These are phyloP conservation scores for Pythium aphanidermatum DNA, from an alignment of 352 stramenopile genomes.

Conservation along the genomic window DNA sequence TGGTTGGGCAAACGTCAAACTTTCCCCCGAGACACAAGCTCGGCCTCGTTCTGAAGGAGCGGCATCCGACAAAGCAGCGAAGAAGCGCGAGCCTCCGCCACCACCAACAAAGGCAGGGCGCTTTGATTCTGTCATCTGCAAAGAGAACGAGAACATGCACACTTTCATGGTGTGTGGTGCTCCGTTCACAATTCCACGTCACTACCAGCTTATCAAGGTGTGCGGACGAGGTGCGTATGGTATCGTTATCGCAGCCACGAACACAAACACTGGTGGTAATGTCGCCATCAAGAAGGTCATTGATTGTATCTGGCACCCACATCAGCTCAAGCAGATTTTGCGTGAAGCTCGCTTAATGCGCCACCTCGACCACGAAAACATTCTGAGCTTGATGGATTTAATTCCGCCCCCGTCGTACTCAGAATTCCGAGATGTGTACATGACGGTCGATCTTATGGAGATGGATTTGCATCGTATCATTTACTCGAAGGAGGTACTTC, in stretches of 20 bases:
- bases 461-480: conserved; percentile 92
- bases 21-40: conserved; percentile 49
- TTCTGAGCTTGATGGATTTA: conserved; percentile 79
- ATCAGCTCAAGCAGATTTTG: conserved; percentile 87
- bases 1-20: conserved; percentile 76
- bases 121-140: conserved; percentile 64
- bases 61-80: conserved; percentile 30
- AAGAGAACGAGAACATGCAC: conserved; percentile 85
- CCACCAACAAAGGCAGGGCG: conserved; percentile 5
- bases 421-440: conserved; percentile 87
- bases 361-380: conserved; percentile 82
- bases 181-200: conserved; percentile 76
- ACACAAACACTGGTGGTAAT: conserved; percentile 73
- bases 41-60: conserved; percentile 52
- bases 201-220: conserved; percentile 88
- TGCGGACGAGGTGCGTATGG: conserved; percentile 84
- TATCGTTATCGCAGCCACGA: conserved; percentile 86
- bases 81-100: conserved; percentile 26
- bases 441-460: conserved; percentile 90
- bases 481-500: conserved; percentile 89
- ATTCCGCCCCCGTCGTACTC: conserved; percentile 78
- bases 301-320: conserved; percentile 86
- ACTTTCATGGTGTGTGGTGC: conserved; percentile 88
- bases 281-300: conserved; percentile 91
- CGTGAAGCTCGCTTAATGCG: conserved; percentile 82